Evolutionary conservation across 2,329 filamentous ascomycete genomes (phyloP), one percentile per base, ranked within the genome.

Genomic region (Paraconiothyrium brasiliense): DNA sequence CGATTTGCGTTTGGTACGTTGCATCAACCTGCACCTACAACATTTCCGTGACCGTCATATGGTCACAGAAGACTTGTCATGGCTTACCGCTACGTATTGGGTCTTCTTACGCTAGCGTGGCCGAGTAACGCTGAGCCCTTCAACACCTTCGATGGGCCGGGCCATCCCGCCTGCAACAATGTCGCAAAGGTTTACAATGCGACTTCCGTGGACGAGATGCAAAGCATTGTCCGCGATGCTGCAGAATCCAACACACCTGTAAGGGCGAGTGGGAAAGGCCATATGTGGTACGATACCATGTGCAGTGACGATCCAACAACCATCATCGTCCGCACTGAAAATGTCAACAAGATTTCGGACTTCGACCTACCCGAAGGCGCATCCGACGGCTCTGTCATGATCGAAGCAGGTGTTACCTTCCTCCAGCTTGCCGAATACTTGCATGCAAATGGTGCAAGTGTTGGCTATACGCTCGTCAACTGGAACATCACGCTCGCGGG

Each of bases 211-310:
- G 76, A 80, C 48, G 78, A 85, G 11, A 81, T 84, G 60, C 74
- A 78, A 4, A 62, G 68, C 4, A 67, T 83, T 34, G 82, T 85
- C 51, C 78, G 79, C 54, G 69, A 77, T 30, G 81, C 82, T 14
- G 72, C 78, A 27, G 71, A 72, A 7, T 71, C 75, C 9, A 78
- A 78, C 32, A 78, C 78, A 13, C 80, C 79, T 3, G 78, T 85
- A 30, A 79, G 83, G 49, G 83, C 83, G 11, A 81, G 78, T 3
- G 84, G 82, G 2, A 84, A 84, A 66, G 83, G 82, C 2, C 83
- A 85, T 67, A 84, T 83, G 78, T 84, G 83, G 83, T 85, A 85
- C 68, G 82, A 85, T 66, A 85, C 84, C 35, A 84, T 84, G 78
- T 85, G 83, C 73, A 81, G 81, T 47, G 83, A 85, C 69, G 76